phyloP scores from a whole-genome alignment of 306 rosid genomes.

The Medicago arabica region DNA sequence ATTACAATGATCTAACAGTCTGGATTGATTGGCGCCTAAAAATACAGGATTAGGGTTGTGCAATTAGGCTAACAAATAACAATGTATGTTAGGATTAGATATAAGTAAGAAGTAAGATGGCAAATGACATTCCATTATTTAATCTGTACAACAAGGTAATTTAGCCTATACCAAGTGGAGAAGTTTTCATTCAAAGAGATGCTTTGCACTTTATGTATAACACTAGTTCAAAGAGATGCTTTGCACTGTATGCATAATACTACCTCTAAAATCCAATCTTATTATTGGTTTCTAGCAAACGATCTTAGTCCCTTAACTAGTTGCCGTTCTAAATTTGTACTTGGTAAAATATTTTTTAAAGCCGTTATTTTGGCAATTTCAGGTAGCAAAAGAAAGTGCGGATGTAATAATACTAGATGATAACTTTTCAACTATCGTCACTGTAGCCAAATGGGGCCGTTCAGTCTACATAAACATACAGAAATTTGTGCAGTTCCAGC shows the following conservation, averaged over 20 bases:
- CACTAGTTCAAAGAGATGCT: conserved; percentile 13
- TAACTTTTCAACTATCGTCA: conserved; percentile 93
- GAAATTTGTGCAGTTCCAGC: conserved; percentile 97
- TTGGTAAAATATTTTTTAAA: conserved; percentile 26
- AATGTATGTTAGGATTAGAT: too few species aligned
- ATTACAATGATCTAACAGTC: too few species aligned
- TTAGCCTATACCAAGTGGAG: conserved; percentile 20
- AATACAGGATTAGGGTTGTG: too few species aligned
- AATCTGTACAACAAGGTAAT: background rate
- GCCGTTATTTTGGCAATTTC: conserved; percentile 45
- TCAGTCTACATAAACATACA: conserved; percentile 96
- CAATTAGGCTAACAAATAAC: too few species aligned
- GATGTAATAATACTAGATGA: conserved; percentile 95
- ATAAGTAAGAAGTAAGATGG: too few species aligned
- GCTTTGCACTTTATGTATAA: conserved; percentile 23
- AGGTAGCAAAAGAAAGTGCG: conserved; percentile 99
- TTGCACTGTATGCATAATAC: conserved; percentile 16
- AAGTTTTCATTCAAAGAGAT: conserved; percentile 22
- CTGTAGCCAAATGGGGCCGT: conserved; percentile 99
- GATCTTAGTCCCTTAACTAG: conserved; percentile 34
- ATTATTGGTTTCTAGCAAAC: conserved; percentile 21
- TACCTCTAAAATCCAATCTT: conserved; percentile 1
- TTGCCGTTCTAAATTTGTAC: conserved; percentile 20
- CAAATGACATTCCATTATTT: background rate
- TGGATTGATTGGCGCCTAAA: too few species aligned